Evolutionary conservation across 257 asterid genomes (phyloP).

Genomic region (Ballota nigra): DNA sequence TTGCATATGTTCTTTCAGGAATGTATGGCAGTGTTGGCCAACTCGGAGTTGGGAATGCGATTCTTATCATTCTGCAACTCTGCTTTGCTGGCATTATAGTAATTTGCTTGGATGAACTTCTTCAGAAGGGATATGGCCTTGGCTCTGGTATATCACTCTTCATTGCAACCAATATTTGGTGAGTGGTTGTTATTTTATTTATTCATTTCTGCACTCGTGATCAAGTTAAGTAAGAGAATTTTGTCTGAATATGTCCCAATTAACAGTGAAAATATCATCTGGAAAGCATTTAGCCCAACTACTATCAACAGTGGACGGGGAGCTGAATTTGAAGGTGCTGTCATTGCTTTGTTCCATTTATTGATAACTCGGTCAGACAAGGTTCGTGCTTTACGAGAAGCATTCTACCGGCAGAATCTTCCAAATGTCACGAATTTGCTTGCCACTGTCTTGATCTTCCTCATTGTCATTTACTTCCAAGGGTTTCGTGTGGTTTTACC

Average conservation of each 20-base stretch:
- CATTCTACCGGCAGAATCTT: constrained; percentile 88
- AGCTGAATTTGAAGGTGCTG: constrained; percentile 90
- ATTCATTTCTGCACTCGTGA: not conserved
- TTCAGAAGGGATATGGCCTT: constrained; percentile 81
- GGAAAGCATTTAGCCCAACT: constrained; percentile 91
- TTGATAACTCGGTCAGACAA: constrained; percentile 74
- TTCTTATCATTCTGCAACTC: constrained; percentile 73
- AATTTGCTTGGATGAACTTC: constrained; percentile 77
- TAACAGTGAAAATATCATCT: constrained; percentile 72
- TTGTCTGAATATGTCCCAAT: constrained; percentile 8
- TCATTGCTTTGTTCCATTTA: constrained; percentile 79
- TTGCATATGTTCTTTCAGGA: constrained; percentile 82
- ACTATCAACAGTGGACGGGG: constrained; percentile 85
- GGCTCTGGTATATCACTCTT: constrained; percentile 86
- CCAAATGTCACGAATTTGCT: constrained; percentile 82
- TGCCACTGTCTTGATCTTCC: constrained; percentile 83
- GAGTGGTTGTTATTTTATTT: constrained; percentile 16
- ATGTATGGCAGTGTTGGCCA: constrained; percentile 81
- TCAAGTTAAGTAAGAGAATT: not conserved
- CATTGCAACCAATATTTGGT: constrained; percentile 85
- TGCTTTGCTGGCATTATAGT: constrained; percentile 86
- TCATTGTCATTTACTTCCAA: constrained; percentile 82
- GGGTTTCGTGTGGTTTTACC: constrained; percentile 90
- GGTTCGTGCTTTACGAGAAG: constrained; percentile 79
- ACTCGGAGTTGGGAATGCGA: constrained; percentile 83